Base-by-base conservation (phyloP, 441 rosid species). In the Aquilaria agallochum region DNA sequence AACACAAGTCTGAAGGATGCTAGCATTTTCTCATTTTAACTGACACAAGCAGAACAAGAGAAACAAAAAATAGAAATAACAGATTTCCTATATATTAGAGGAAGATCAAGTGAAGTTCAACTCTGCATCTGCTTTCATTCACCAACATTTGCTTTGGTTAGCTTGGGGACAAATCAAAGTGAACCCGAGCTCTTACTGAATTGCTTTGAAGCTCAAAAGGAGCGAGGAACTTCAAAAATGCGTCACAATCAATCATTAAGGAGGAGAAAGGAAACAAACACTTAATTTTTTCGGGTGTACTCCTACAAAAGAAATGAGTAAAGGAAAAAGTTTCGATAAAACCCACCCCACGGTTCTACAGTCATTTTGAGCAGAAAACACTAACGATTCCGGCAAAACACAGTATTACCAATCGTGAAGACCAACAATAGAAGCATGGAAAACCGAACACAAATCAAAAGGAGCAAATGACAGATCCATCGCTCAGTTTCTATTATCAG, bases 401-500 rank as follows among this genome's bases (percentile, higher is more conserved):
- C 65, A 66, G 68, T 58, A 65, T 32, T 32, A 60, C 36, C 56
- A 52, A 67, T 67, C 57, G 5, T 46, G 15, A 66, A 69, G 58
- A 51, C 48, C 70, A 46, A 34, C 15, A 14, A 56, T 48, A 60
- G 9, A 67, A 36, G 63, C 69, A 46, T 60, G 44, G 56, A 42
- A 66, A 12, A 67, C 51, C 4, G 55, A 31, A 55, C 53, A 60
- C 57, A 56, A 70, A 76, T 65, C 68, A 57, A 75, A 64, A 59
- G 20, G 60, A 53, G 69, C 69, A 75, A 75, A 70, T 62, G 44
- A 74, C 61, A 87, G 98, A 90, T 93, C 96, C 75, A 70, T 46
- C 32, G 68, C 68, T 66, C 20, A 48, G 66, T 20, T 51, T 45
- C 63, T 55, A 55, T 64, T 64, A 61, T 55, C 51, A 56, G 70